phyloP scores from a whole-genome alignment of 2,329 filamentous ascomycete genomes.

The Colletotrichum liriopes region DNA sequence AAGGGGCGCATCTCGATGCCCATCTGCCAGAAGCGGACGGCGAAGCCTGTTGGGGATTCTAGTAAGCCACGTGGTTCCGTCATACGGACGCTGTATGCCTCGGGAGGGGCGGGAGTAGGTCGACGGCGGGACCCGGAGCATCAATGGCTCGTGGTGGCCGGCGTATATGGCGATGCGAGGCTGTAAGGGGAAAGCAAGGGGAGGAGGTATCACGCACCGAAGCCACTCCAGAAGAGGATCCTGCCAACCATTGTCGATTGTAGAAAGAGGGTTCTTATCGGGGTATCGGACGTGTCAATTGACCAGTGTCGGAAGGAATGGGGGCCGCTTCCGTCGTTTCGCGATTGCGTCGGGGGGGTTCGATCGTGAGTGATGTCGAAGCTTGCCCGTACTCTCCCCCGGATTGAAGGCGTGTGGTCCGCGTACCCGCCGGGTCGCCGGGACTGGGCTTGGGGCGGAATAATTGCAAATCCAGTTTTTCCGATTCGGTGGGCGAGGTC shows the following conservation, averaged over 20 bases:
- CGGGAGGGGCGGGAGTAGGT: constrained; percentile 7
- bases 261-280: constrained; percentile 16
- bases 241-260: constrained; percentile 70
- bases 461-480: constrained; percentile 43
- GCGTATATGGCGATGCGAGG: constrained; percentile 1
- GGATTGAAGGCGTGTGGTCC: constrained; percentile 29
- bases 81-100: constrained; percentile 32
- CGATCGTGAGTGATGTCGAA: constrained; percentile 34
- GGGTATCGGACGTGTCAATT: constrained; percentile 12
- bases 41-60: constrained; percentile 77
- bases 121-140: neutral
- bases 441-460: constrained; percentile 21
- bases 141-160: constrained; percentile 17
- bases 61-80: neutral
- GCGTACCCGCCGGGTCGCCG: constrained; percentile 19
- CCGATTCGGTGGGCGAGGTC: constrained; percentile 28
- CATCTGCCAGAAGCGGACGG: constrained; percentile 94
- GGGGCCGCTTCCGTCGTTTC: constrained; percentile 32
- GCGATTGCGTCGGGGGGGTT: constrained; percentile 22
- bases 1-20: constrained; percentile 98
- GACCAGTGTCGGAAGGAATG: constrained; percentile 22
- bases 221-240: constrained; percentile 88
- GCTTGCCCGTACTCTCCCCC: constrained; percentile 25
- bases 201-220: constrained; percentile 76
- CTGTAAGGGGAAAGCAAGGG: neutral